A percentile compares a stretch with the other conserved stretches of the same genome.
These are phyloP conservation scores for Dittrichia graveolens DNA, from an alignment of 129 eudicot species.

Conservation along the genomic window DNA sequence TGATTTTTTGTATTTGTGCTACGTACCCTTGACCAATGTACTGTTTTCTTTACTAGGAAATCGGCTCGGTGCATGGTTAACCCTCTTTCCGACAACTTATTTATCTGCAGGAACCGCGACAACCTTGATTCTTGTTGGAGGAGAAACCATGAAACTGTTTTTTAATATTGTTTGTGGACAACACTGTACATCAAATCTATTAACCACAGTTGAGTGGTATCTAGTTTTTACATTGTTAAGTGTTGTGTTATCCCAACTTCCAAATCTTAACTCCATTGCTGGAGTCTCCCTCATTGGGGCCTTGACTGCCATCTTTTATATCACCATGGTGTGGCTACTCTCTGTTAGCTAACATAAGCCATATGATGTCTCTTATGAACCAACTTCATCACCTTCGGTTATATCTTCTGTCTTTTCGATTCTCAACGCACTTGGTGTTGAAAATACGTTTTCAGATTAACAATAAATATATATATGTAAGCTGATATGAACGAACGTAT, in stretches of 20 bases:
- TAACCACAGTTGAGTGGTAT: conserved; percentile 97
- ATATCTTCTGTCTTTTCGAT: conserved; percentile 63
- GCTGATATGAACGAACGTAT: too few relatives aligned
- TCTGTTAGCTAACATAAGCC: conserved; percentile 87
- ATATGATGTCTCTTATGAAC: conserved; percentile 70
- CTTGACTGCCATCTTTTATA: conserved; percentile 84
- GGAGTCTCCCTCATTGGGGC: conserved; percentile 97
- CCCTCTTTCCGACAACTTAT: conserved; percentile 91
- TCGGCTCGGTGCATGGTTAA: conserved; percentile 87
- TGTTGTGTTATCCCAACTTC: conserved; percentile 88
- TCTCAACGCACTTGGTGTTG: conserved; percentile 66
- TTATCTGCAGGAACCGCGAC: conserved; percentile 96
- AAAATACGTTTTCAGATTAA: too few relatives aligned
- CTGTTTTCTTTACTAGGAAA: conserved; percentile 67
- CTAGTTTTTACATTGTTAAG: conserved; percentile 89
- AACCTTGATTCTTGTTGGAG: conserved; percentile 84
- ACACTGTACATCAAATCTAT: conserved; percentile 74
- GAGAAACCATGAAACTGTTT: conserved; percentile 93
- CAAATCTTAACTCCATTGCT: conserved; percentile 93
- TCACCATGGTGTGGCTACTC: conserved; percentile 94
- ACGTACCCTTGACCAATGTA: too few relatives aligned
- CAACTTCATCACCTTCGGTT: conserved; percentile 53
- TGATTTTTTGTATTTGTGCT: too few relatives aligned
- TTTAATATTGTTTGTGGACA: conserved; percentile 92
- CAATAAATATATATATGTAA: too few relatives aligned